phyloP scores from a whole-genome alignment of 73 alveolate genomes.

The Tetrahymena borealis region DNA sequence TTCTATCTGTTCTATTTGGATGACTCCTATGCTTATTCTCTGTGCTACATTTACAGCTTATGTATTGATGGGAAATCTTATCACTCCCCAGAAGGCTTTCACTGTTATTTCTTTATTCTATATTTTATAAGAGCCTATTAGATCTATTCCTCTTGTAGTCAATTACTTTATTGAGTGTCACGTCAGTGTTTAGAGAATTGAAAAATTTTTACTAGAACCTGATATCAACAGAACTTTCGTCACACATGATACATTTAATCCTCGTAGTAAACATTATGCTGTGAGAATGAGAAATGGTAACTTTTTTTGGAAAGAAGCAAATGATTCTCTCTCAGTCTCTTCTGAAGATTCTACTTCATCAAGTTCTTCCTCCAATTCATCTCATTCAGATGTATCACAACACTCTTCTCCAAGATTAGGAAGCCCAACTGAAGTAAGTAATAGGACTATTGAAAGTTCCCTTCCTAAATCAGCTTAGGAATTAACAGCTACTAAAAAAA shows the following conservation, averaged over 20 bases:
- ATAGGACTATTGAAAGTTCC: not conserved
- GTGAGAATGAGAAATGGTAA: slow-evolving; percentile 16
- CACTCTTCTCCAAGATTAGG: not conserved
- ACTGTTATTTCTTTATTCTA: slow-evolving; percentile 25
- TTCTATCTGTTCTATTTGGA: slow-evolving; percentile 1
- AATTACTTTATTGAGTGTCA: slow-evolving; percentile 22
- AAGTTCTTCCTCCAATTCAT: not conserved
- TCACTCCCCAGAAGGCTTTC: slow-evolving; percentile 24
- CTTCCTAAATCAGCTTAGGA: not conserved
- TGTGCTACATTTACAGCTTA: slow-evolving; percentile 17
- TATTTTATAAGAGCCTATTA: slow-evolving; percentile 23
- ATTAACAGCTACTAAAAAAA: not conserved
- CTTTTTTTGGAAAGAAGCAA: slow-evolving; percentile 17
- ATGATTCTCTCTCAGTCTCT: not conserved
- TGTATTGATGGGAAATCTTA: slow-evolving; percentile 6
- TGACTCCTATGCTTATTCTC: slow-evolving; percentile 25
- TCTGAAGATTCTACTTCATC: not conserved
- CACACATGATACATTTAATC: not conserved
- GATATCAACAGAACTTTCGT: slow-evolving; percentile 6
- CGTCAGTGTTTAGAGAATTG: slow-evolving; percentile 28
- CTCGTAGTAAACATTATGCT: slow-evolving; percentile 5
- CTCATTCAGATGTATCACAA: not conserved
- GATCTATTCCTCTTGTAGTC: slow-evolving; percentile 20
- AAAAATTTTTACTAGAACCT: slow-evolving; percentile 17
- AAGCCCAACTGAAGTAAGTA: not conserved